These are phyloP conservation scores for Raffaelea arxii DNA, from an alignment of 2,329 filamentous ascomycete genomes.

Conservation along the genomic window DNA sequence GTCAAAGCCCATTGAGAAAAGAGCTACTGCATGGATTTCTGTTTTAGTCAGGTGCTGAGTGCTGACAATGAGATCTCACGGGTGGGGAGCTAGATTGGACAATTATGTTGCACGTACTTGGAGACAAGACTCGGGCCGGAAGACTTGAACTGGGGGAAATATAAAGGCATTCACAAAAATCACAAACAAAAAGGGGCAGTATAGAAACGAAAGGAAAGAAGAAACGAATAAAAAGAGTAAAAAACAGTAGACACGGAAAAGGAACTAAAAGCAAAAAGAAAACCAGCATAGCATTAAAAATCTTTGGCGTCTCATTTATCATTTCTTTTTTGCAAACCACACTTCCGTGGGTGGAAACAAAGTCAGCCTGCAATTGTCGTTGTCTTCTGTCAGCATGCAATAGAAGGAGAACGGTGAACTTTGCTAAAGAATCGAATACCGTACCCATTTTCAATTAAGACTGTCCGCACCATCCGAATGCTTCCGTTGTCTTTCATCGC, in stretches of 20 bases:
- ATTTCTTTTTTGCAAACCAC: conserved; percentile 2
- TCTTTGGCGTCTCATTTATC: background rate
- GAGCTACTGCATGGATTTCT: too few species aligned
- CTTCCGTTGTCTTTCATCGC: conserved; percentile 12
- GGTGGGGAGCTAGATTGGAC: too few species aligned
- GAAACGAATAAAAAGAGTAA: background rate
- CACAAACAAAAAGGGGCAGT: too few species aligned
- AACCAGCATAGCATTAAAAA: background rate
- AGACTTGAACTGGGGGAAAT: too few species aligned
- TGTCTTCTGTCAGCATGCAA: background rate
- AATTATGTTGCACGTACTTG: too few species aligned
- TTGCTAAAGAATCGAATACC: background rate
- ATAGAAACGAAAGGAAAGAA: background rate
- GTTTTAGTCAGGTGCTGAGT: too few species aligned
- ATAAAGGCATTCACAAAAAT: too few species aligned
- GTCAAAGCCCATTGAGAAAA: too few species aligned
- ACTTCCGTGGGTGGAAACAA: conserved; percentile 12
- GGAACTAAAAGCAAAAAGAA: background rate
- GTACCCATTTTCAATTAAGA: conserved; percentile 12
- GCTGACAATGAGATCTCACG: too few species aligned
- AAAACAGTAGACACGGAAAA: background rate
- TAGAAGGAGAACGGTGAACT: too few species aligned
- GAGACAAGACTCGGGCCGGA: too few species aligned
- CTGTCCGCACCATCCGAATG: conserved; percentile 13
- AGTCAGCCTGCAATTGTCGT: background rate